Base-by-base conservation (phyloP, 805 yeast species). In the Sugiyamaella lignohabitans region DNA sequence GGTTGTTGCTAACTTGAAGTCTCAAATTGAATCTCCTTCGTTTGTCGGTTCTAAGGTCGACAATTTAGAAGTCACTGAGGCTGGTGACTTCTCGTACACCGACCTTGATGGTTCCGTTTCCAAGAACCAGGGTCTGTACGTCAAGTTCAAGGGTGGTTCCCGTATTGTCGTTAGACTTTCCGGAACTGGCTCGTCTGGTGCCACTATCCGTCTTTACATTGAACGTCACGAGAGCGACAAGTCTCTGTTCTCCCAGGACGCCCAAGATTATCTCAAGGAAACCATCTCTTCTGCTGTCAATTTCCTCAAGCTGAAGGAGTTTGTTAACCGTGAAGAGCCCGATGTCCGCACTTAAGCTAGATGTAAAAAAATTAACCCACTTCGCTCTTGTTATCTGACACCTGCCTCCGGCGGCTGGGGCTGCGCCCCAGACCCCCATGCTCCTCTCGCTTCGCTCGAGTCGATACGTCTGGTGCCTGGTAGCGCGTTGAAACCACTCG, bases 151-250 rank as follows among this genome's bases (percentile, higher is more conserved):
- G 42, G 81, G 81, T 58, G 96, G 97, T 4, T 75, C 85, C 50
- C 79, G 97, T 64, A 79, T 89, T 45, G 85, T 93, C 32, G 84
- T 87, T 45, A 82, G 98, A 67, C 74, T 93, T 54, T 87, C 96
- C 0, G 98, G 98, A 47, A 91, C 98, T 2, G 98, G 98, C 14
- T 88, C 97, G 1, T 82, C 95, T 1, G 98, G 98, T 42, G 98
- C 98, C 18, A 91, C 98, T 4, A 88, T 93, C 50, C 79, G 98
- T 66, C 73, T 91, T 56, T 91, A 91, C 69, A 70, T 91, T 61
- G 98, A 91, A 68, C 83, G 82, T 66, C 87, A 84, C 69, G 79
- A 85, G 21, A 57, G 65, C 40, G 93, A 87, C 60, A 59, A 66
- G 43, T 52, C 76, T 17, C 73, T 73, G 36, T 77, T 74, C 59